These are phyloP conservation scores for Sonneratia caseolaris DNA, from an alignment of 345 rosid species.

Conservation along the genomic window DNA sequence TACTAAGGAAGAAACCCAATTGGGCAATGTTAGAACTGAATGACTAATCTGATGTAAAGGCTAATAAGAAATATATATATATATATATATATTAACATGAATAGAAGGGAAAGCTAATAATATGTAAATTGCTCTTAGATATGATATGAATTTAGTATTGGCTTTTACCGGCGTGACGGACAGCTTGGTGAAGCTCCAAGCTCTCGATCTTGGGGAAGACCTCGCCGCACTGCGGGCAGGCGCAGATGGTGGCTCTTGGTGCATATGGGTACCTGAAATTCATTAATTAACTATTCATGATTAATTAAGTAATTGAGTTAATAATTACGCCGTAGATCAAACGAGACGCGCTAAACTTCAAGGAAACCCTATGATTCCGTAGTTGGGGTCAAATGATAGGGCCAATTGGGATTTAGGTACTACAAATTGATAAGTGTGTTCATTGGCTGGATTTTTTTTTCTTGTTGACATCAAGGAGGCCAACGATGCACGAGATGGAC, in stretches of 20 bases:
- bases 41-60: background rate
- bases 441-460: background rate
- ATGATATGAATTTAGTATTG: background rate
- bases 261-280: constrained; percentile 46
- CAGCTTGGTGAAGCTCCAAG: constrained; percentile 91
- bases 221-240: constrained; percentile 90
- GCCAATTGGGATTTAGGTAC: background rate
- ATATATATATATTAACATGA: background rate
- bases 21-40: no score
- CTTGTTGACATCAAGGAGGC: background rate
- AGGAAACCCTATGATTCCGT: no score
- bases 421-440: background rate
- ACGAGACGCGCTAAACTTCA: background rate
- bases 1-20: no score
- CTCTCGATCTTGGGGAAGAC: constrained; percentile 86
- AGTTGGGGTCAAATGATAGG: no score
- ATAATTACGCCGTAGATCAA: background rate
- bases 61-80: background rate
- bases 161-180: constrained; percentile 84
- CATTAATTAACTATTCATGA: background rate
- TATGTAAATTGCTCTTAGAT: background rate
- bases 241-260: constrained; percentile 55
- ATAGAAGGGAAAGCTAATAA: background rate
- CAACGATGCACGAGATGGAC: background rate
- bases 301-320: background rate